Base-by-base conservation (phyloP, 1,284 basidiomycete species). In the Schizopora paradoxa region DNA sequence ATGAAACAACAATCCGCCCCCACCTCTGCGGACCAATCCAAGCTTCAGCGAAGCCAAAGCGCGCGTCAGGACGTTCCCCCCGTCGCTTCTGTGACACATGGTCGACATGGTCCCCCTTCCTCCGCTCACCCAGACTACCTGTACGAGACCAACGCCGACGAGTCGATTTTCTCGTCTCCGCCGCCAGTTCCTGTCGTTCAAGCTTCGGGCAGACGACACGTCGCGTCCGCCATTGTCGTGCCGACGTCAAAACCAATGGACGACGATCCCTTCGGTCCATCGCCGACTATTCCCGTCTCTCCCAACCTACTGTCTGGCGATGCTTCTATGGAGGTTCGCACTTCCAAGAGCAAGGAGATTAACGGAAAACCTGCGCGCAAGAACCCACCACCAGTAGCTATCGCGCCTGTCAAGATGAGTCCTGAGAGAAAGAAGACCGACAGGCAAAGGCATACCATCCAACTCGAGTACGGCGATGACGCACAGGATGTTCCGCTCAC, bases 361-460 rank as follows among this genome's bases (percentile, higher is more conserved):
- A 31, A 41, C 8, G 39, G 42, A 5, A 49, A 14, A 42, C 55
- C 23, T 53, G 58, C 22, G 53, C 58, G 8, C 49, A 59, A 29
- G 62, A 63, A 14, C 56, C 60, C 29, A 56, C 56, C 53, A 61
- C 51, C 48, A 32, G 52, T 36, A 49, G 55, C 43, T 51, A 51
- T 41, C 42, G 54, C 46, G 39, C 58, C 52, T 54, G 55, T 51
- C 36, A 22, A 60, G 52, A 58, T 51, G 41, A 59, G 62, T 6
- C 56, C 64, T 13, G 67, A 70, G 39, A 52, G 61, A 48, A 69
- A 69, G 54, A 66, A 68, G 59, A 69, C 65, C 44, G 63, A 59
- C 14, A 70, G 62, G 43, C 77, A 82, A 61, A 67, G 85, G 11
- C 91, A 95, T 65, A 95, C 92, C 2, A 90, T 95, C 32, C 91